Percentiles rank a stretch among this genome's conserved stretches.
These are phyloP conservation scores for Neoscytalidium dimidiatum DNA, from an alignment of 2,329 filamentous ascomycete species.

Conservation along the genomic window DNA sequence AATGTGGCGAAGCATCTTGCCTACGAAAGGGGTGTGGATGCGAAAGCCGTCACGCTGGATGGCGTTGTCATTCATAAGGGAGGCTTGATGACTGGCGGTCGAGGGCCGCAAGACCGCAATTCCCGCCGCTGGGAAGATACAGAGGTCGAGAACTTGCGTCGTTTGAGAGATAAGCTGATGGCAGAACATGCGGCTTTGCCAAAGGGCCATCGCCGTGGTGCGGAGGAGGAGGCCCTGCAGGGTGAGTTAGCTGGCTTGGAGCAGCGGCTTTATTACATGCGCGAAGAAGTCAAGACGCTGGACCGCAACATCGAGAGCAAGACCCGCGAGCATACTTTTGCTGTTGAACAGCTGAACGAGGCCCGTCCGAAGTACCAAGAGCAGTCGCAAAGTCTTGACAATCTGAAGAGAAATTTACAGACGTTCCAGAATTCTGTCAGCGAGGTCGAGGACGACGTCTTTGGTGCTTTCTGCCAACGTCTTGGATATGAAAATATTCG, in stretches of 20 bases:
- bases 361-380: conserved; percentile 76
- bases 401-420: conserved; percentile 57
- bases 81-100: conserved; percentile 94
- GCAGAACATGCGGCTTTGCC: conserved; percentile 80
- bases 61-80: conserved; percentile 97
- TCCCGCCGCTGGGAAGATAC: conserved; percentile 87
- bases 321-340: conserved; percentile 75
- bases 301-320: conserved; percentile 84
- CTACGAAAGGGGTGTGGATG: conserved; percentile 80
- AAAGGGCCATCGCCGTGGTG: conserved; percentile 71
- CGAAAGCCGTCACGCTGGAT: conserved; percentile 92
- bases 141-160: conserved; percentile 82
- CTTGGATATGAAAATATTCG: conserved; percentile 88
- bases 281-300: conserved; percentile 75
- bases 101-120: conserved; percentile 70
- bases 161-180: conserved; percentile 72
- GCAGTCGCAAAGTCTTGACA: conserved; percentile 68
- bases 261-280: conserved; percentile 69
- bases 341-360: conserved; percentile 72
- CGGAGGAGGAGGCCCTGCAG: conserved; percentile 78
- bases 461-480: conserved; percentile 79
- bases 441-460: conserved; percentile 85
- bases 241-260: conserved; percentile 79
- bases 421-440: conserved; percentile 67
- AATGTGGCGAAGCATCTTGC: conserved; percentile 86